Evolutionary conservation across 2,329 filamentous ascomycete genomes (phyloP).

Genomic region (Aspergillus sp.): DNA sequence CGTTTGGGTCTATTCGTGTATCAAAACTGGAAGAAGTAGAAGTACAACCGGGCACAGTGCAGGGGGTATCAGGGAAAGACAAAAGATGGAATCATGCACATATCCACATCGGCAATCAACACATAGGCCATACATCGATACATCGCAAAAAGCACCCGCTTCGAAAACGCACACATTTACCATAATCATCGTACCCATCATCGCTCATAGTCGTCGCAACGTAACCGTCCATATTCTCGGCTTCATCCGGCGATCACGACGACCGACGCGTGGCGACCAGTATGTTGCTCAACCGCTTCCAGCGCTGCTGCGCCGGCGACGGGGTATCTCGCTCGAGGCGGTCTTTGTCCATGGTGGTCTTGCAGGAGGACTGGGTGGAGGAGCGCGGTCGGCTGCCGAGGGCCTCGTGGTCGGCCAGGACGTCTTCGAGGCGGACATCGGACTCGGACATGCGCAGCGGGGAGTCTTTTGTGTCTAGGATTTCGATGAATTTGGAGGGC

Average conservation of each 20-base stretch:
- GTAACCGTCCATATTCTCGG: neutral
- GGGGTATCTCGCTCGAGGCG: slow-evolving; percentile 19
- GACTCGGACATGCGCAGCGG: slow-evolving; percentile 34
- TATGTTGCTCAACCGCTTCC: slow-evolving; percentile 34
- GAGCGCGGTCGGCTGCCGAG: slow-evolving; percentile 33
- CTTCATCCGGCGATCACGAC: neutral
- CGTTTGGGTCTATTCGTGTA: no score
- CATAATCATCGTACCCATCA: neutral
- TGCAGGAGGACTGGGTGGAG: slow-evolving; percentile 34
- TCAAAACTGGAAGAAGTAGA: no score
- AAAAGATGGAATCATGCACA: no score
- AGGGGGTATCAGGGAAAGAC: no score
- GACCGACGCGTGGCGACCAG: slow-evolving; percentile 25
- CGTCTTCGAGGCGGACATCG: slow-evolving; percentile 44
- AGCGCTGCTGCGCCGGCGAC: slow-evolving; percentile 27
- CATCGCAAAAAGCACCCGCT: neutral
- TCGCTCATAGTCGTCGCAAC: neutral
- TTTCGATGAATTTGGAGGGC: slow-evolving; percentile 44
- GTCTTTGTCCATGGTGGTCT: slow-evolving; percentile 29
- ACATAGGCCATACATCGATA: neutral
- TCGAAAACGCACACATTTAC: neutral
- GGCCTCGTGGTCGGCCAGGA: slow-evolving; percentile 40
- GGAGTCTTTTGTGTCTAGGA: slow-evolving; percentile 37
- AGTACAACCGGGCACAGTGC: no score
- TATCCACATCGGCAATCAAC: no score